Evolutionary conservation across 306 rosid genomes (phyloP), one percentile per base, ranked within the genome.

Genomic region (Rosa chinensis): DNA sequence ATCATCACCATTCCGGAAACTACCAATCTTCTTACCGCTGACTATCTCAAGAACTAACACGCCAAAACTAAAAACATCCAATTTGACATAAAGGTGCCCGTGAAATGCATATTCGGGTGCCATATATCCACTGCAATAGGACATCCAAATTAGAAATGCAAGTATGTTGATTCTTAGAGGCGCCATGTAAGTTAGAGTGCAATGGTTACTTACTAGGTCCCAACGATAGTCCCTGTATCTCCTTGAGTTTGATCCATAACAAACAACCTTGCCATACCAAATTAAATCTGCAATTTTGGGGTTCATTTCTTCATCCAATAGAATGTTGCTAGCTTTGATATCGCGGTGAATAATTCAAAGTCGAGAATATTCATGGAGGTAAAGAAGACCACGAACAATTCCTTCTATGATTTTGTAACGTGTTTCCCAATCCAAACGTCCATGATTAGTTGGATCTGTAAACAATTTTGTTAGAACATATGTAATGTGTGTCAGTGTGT

Each of bases 261-360:
- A 53, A 73, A 73, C 66, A 73, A 35, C 23, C 66, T 62, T 62
- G 68, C 68, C 68, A 62, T 62, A 28, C 77, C 77, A 37, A n/a
- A n/a, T n/a, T n/a, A 73, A 73, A 53, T 73, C 77, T 3, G 66
- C 49, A 73, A 73, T 53, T 73, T 73, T 73, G 0, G 77, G 66
- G 3, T 73, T 73, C 77, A 52, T 73, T 4, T 73, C 49, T 37
- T 53, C 77, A 53, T 37, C 77, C 39, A 73, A 73, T 3, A 73
- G 28, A 52, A 73, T 53, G 66, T 73, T 73, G 48, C 66, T 20
- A 0, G 77, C 5, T 53, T 73, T 73, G 8, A 52, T 66, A 37
- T 73, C 49, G 0, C 77, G 66, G 8, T 73, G 66, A 52, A 73
- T 53, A 5, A 73, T 53, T 73, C 66, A 18, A 1, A 53, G n/a